phyloP scores from a whole-genome alignment of 1,284 basidiomycete genomes.

The Erythrobasidium hasegawianum region DNA sequence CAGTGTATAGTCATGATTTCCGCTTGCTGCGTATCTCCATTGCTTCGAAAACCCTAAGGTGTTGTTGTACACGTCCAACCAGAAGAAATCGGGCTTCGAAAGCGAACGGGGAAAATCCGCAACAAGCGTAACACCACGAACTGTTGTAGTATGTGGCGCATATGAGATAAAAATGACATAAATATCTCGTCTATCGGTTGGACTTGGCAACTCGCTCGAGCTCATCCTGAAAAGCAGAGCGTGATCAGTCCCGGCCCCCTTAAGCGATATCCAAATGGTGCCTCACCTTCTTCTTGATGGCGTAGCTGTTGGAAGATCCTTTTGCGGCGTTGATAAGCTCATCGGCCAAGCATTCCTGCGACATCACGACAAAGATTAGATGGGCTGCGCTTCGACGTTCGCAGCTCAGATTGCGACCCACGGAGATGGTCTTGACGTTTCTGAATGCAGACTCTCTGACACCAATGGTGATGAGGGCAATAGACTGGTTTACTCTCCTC shows the following conservation, averaged over 20 bases:
- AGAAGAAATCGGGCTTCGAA: neutral
- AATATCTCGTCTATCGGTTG: constrained; percentile 70
- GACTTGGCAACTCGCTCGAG: constrained; percentile 99
- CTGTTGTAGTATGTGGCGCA: neutral
- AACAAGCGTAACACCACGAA: neutral
- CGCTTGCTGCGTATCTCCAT: neutral
- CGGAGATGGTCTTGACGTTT: constrained; percentile 96
- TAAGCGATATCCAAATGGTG: too few relatives aligned
- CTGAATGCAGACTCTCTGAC: constrained; percentile 99
- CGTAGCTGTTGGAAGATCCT: constrained; percentile 99
- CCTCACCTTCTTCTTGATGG: constrained; percentile 82
- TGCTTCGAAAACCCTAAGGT: too few relatives aligned
- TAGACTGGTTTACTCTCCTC: constrained; percentile 95
- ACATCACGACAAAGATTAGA: neutral
- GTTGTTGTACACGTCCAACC: constrained; percentile 1
- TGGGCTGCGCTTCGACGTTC: too few relatives aligned
- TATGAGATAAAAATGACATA: neutral
- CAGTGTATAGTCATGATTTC: neutral
- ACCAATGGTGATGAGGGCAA: constrained; percentile 91
- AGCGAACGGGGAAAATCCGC: too few relatives aligned
- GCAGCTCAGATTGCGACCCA: too few relatives aligned
- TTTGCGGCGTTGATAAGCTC: constrained; percentile 99
- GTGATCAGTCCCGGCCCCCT: too few relatives aligned
- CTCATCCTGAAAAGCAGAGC: constrained; percentile 62
- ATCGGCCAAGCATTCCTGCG: constrained; percentile 87